phyloP scores from a whole-genome alignment of 2,329 filamentous ascomycete genomes.

The Paecilomyces niveus region DNA sequence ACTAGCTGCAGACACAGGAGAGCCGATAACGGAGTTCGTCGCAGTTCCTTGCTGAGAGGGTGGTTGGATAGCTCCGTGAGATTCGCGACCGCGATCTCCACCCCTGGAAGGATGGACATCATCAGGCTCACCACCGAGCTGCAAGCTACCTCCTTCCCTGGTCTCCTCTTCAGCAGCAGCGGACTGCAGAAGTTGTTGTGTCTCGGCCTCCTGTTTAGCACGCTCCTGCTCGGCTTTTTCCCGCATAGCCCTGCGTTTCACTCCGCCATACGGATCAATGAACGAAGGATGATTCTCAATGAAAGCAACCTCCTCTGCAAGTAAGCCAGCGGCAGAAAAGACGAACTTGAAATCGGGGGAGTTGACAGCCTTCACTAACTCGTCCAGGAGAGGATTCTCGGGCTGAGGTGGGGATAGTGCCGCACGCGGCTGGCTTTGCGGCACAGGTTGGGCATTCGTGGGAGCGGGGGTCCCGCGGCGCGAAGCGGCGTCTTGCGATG shows the following conservation, averaged over 20 bases:
- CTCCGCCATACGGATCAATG: conserved; percentile 75
- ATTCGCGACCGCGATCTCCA: conserved; percentile 47
- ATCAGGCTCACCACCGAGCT: conserved; percentile 88
- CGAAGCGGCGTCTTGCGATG: conserved; percentile 12
- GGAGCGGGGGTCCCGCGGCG: conserved; percentile 18
- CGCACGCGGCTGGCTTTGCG: conserved; percentile 14
- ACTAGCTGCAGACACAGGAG: conserved; percentile 31
- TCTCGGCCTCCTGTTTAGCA: conserved; percentile 47
- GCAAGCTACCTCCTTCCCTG: conserved; percentile 75
- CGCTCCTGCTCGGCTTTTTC: conserved; percentile 61
- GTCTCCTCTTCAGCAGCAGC: conserved; percentile 60
- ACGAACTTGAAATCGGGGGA: conserved; percentile 47
- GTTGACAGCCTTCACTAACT: conserved; percentile 40
- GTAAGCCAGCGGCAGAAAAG: conserved; percentile 43
- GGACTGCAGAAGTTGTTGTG: conserved; percentile 45
- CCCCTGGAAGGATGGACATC: conserved; percentile 53
- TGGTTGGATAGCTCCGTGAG: conserved; percentile 63
- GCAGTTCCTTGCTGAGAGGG: conserved; percentile 62
- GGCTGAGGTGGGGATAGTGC: conserved; percentile 14
- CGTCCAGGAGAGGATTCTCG: conserved; percentile 28
- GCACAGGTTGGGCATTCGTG: conserved; percentile 11
- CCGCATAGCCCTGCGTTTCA: conserved; percentile 69
- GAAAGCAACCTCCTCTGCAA: conserved; percentile 43
- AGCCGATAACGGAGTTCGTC: conserved; percentile 34
- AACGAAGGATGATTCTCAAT: conserved; percentile 63